Evolutionary conservation across 257 asterid genomes (phyloP), one percentile per base, ranked within the genome.

Genomic region (Solanum chmielewskii): DNA sequence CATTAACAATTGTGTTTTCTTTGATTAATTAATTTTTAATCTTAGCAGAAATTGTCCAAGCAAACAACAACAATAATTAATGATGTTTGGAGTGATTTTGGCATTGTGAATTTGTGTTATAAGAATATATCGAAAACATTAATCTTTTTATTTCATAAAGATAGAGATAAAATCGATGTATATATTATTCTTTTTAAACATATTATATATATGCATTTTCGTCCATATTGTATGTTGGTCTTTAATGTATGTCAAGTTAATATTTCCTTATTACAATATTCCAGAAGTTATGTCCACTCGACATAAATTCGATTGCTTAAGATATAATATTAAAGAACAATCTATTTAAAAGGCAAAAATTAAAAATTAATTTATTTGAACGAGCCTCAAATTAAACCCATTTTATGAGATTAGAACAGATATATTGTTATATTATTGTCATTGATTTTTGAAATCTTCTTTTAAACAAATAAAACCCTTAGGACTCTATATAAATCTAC

Each of bases 361-460:
- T 6, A 52, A 16, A 16, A 2, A 16, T 16, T 4, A 52, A 52
- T 16, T 52, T 49, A 49, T 52, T 52, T 16, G 3, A 16, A 25
- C 27, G 27, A 25, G 27, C 23, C 62, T 16, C 56, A 45, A 13
- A 12, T 12, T 16, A 52, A 21, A 21, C 27, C 9, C 6, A 2
- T 9, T 1, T 21, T 59, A 8, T 4, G 9, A 59, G 0, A 21
- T 2, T 20, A 21, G 0, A 21, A 2, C 9, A 20, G 5, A 9
- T 59, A 59, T 3, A 2, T 59, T 20, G 9, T 52, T 33, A 33
- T 15, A 59, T 59, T 59, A 9, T 59, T 59, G 1, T 10, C 25
- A 11, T 4, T 62, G 4, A 3, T 60, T 62, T 62, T 62, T 11
- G 70, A n/a, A 62, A 23, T 5, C 2, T 6, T 11, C 15, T 62